Evolutionary conservation across 768 basidiomycete genomes (phyloP).

Genomic region (Pisolithus sp.): DNA sequence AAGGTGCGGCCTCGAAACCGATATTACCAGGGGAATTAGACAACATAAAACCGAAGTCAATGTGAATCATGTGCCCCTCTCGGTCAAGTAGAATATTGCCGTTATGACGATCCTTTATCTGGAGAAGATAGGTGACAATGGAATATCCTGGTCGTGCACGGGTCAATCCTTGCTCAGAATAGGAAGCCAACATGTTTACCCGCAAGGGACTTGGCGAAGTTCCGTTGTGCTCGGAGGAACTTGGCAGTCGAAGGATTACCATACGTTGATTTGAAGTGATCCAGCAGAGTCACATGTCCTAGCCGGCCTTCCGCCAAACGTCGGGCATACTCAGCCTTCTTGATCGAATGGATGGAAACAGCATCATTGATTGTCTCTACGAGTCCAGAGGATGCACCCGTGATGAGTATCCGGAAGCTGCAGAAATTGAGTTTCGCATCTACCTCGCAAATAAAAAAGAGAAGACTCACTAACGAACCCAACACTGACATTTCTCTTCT

Average conservation of each 20-base stretch:
- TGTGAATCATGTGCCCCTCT: conserved; percentile 92
- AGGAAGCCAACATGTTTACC: conserved; percentile 34
- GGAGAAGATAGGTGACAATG: conserved; percentile 90
- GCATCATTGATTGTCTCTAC: conserved; percentile 99
- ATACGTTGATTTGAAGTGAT: conserved; percentile 89
- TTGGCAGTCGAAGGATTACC: conserved; percentile 84
- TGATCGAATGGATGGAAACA: conserved; percentile 98
- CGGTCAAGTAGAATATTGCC: conserved; percentile 96
- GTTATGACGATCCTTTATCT: conserved; percentile 98
- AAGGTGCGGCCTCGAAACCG: conserved; percentile 98
- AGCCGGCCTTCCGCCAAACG: conserved; percentile 73
- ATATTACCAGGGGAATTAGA: conserved; percentile 96
- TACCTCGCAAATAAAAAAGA: not conserved
- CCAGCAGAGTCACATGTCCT: conserved; percentile 82
- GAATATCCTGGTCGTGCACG: conserved; percentile 66
- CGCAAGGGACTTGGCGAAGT: conserved; percentile 90
- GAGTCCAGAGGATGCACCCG: conserved; percentile 85
- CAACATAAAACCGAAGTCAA: conserved; percentile 98
- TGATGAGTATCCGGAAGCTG: conserved; percentile 95
- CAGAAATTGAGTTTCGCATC: not conserved
- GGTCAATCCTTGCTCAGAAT: not conserved
- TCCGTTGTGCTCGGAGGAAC: conserved; percentile 84
- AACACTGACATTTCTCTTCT: conserved; percentile 87
- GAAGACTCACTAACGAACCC: conserved; percentile 79
- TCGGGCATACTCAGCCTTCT: conserved; percentile 96